Evolutionary conservation across 1,284 basidiomycete genomes (phyloP), one percentile per base, ranked within the genome.

Genomic region (Cryptococcus maquisensis): DNA sequence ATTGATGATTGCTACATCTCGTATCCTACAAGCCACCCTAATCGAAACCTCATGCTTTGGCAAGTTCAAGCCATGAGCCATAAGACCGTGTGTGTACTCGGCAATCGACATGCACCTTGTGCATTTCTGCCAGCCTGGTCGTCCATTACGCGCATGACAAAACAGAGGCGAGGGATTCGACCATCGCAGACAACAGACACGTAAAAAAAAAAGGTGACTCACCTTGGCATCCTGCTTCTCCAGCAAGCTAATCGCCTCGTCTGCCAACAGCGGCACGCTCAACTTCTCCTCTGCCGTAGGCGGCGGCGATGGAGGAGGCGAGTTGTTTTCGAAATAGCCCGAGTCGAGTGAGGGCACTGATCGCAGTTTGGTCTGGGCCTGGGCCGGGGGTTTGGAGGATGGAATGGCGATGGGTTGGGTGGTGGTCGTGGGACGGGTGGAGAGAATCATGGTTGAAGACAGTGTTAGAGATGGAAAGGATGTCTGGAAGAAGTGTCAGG

Each of bases 211-310:
- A 16, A 7, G 28, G 21, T 16, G 13, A 52, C 55, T 35, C 51
- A 57, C 56, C 50, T 54, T 49, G 20, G 16, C 39, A 0, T 57
- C 56, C 39, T 57, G 56, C 28, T 40, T 28, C 12, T 15, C 23
- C 36, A 54, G 43, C 6, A 57, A 28, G 4, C 16, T 48, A 21
- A 44, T 47, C 32, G 51, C 56, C n/a, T 51, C 47, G 9, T 16
- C 40, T 20, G 56, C 56, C 26, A 57, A 36, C 8, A 44, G 49
- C 3, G 51, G 56, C 10, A 57, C 46, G 15, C 50, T 53, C n/a
- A 35, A 37, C n/a, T 21, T 57, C 35, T 57, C 56, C 35, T 53
- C 51, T 13, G 44, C 56, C 16, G 56, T 57, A 7, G 50, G 45
- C 15, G 56, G 56, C 32, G 56, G 56, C 35, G 51, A 52, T 24